Base-by-base conservation (phyloP, 2,329 filamentous ascomycete species). In the Neurospora sp. region DNA sequence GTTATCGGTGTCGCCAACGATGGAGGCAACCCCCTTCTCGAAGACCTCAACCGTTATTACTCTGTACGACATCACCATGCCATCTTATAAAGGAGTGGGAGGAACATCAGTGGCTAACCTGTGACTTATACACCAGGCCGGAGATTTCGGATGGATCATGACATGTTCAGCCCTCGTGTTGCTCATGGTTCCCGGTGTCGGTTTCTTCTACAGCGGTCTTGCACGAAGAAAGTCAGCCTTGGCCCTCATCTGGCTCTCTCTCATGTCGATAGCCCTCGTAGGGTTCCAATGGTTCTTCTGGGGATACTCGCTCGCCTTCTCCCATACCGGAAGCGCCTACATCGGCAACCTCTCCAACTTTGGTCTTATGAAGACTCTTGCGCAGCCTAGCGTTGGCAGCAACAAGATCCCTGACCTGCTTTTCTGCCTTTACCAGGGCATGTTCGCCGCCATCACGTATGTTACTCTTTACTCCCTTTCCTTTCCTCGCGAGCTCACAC, bases 211-310 rank as follows among this genome's bases (percentile, higher is more conserved):
- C 84, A 95, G 92, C 62, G 93, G 93, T 73, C 90, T 97, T 17
- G 93, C 93, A 17, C 90, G 93, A 70, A 89, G 93, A 79, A 97
- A 97, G 83, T 96, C 93, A 0, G 93, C 93, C 4, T 85, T 97
- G 69, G 92, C 93, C 19, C 85, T 97, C 72, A 91, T 97, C 79
- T 94, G 92, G 86, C 86, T 97, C 4, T 92, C 92, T 15, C 87
- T 97, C 82, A 90, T 97, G 83, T 90, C 92, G 17, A 87, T 91
- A 4, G 91, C 88, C 11, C 88, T 96, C 73, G 88, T 93, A 72
- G 90, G 89, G 67, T 96, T 97, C 81, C 93, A 97, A 78, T 97
- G 93, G 93, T 97, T 96, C 84, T 95, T 97, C 84, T 97, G 93
- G 93, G 93, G 93, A 67, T 97, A 95, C 80, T 95, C 91, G 11